Percentiles rank a stretch among this genome's conserved stretches.
phyloP scores from a whole-genome alignment of 768 basidiomycete species.

The Termitomyces sp. region DNA sequence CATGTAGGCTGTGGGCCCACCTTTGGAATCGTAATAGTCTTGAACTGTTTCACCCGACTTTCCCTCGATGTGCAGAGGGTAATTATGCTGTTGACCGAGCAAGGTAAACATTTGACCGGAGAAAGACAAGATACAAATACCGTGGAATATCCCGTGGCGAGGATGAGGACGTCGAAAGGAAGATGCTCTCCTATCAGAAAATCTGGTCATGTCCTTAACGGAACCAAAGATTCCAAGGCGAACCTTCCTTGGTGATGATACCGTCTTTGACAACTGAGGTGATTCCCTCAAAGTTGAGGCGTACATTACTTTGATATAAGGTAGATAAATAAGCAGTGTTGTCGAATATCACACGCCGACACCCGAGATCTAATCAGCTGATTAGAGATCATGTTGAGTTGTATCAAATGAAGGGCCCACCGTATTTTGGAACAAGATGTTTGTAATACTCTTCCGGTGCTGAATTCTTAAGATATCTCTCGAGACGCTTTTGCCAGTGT shows the following conservation, averaged over 20 bases:
- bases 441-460: conserved; percentile 45
- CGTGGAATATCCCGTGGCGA: conserved; percentile 32
- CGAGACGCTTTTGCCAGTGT: conserved; percentile 13
- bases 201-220: neutral
- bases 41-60: conserved; percentile 27
- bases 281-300: conserved; percentile 39
- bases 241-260: conserved; percentile 37
- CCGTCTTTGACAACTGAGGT: conserved; percentile 37
- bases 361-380: conserved; percentile 38
- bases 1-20: conserved; percentile 41
- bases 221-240: neutral
- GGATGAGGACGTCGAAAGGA: conserved; percentile 36
- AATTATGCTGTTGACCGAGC: conserved; percentile 25
- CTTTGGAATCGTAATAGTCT: conserved; percentile 35
- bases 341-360: conserved; percentile 52
- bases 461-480: conserved; percentile 31
- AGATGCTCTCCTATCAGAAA: conserved; percentile 26
- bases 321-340: conserved; percentile 42
- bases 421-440: conserved; percentile 44
- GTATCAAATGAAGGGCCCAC: conserved; percentile 23
- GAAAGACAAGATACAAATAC: conserved; percentile 14
- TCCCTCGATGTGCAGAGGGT: conserved; percentile 31
- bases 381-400: neutral
- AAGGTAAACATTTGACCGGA: neutral
- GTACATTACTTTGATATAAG: conserved; percentile 44